Evolutionary conservation across 352 stramenopile genomes (phyloP).

Genomic region (Saprolegnia parasitica): DNA sequence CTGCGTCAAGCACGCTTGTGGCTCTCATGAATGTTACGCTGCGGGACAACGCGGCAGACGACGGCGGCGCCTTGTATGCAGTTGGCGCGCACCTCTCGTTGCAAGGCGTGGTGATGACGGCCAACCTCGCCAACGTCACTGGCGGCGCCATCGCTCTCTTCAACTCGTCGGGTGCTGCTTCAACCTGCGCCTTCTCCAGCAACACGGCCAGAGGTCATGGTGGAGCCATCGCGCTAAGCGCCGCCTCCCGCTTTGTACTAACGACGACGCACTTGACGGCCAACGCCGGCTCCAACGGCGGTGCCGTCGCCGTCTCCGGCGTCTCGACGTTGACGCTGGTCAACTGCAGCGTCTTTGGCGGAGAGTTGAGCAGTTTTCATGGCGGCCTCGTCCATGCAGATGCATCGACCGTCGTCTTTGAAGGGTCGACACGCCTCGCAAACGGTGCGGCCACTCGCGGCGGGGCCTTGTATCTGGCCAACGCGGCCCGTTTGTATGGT

Average conservation of each 20-base stretch:
- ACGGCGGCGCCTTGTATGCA: too few species aligned
- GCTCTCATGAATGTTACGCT: too few species aligned
- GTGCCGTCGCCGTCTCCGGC: neutral
- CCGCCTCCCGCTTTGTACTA: neutral
- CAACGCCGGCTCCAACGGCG: neutral
- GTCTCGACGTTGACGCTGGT: neutral
- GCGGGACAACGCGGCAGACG: too few species aligned
- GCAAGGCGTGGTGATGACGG: too few species aligned
- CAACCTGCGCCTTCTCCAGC: too few species aligned
- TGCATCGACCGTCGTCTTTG: neutral
- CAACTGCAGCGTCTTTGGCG: neutral
- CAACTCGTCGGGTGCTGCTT: too few species aligned
- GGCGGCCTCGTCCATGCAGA: neutral
- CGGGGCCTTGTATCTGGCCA: neutral
- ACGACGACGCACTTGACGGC: neutral
- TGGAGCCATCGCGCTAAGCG: too few species aligned
- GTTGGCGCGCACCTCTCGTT: too few species aligned
- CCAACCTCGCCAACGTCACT: too few species aligned
- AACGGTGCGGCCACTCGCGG: neutral
- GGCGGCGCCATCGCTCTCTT: too few species aligned
- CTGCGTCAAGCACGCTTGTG: neutral
- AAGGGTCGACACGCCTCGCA: neutral
- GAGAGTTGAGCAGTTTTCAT: neutral
- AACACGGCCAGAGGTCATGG: too few species aligned
- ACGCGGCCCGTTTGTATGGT: neutral